A percentile compares a stretch with the other conserved stretches of the same genome.
These are phyloP conservation scores for Passalora sequoiae DNA, from an alignment of 2,329 filamentous ascomycete species.

Conservation along the genomic window DNA sequence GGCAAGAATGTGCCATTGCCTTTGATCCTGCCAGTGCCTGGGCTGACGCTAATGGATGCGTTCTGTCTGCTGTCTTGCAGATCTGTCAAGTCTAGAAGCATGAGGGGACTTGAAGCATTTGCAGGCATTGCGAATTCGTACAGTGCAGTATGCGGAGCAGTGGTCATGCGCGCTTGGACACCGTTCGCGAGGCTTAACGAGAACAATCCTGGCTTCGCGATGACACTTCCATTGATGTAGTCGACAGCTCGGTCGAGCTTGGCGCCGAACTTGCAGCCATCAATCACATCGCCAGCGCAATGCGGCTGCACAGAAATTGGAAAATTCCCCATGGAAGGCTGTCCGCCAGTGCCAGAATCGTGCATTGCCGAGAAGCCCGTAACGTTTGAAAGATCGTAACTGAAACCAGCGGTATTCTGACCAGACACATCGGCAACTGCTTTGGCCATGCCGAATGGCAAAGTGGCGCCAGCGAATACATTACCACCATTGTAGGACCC, in stretches of 20 bases:
- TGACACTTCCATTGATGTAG: conserved; percentile 47
- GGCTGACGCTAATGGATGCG: conserved; percentile 50
- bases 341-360: conserved; percentile 46
- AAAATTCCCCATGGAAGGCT: conserved; percentile 22
- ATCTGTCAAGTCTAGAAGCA: conserved; percentile 56
- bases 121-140: conserved; percentile 51
- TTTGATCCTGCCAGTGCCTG: conserved; percentile 48
- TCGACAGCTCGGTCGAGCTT: conserved; percentile 46
- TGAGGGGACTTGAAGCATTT: conserved; percentile 44
- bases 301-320: conserved; percentile 25
- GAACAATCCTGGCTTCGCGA: conserved; percentile 56
- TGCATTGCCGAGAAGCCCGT: conserved; percentile 46
- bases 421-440: conserved; percentile 43
- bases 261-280: conserved; percentile 46
- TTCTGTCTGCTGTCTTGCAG: conserved; percentile 48
- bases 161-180: conserved; percentile 56
- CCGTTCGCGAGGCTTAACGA: conserved; percentile 51
- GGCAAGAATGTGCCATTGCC: conserved; percentile 55
- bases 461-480: conserved; percentile 37
- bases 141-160: conserved; percentile 53
- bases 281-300: conserved; percentile 22
- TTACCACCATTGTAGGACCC: conserved; percentile 38
- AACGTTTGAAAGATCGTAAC: conserved; percentile 41
- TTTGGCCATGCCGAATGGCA: conserved; percentile 45
- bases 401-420: conserved; percentile 54